Base-by-base conservation (phyloP, 2,329 filamentous ascomycete genomes). In the Diaporthe ilicicola region DNA sequence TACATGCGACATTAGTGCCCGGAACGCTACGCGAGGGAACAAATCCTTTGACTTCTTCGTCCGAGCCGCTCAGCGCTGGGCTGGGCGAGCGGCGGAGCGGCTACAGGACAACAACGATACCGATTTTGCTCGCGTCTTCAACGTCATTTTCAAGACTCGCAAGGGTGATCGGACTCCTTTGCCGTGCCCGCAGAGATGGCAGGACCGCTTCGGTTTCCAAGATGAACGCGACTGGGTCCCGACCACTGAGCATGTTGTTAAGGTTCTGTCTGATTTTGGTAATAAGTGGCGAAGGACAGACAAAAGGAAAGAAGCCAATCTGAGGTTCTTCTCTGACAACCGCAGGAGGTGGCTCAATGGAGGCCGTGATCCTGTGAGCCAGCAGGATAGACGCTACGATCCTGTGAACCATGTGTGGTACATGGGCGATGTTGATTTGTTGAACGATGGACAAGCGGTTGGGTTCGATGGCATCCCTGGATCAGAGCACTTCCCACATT, bases 111-210 rank as follows among this genome's bases (percentile, higher is more conserved):
- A n/a, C 27, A 34, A 9, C 29, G 69, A 71, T 24, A 48, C 54
- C 46, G 69, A 71, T 37, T 71, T 71, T 9, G 64, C 69, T 19
- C 64, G 69, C 4, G 69, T 71, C n/a, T 71, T 68, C 54, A 71
- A 71, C n/a, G 42, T 68, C 9, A 71, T 71, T 15, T 68, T 71
- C 34, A 71, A 71, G 37, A 48, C 69, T 10, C 64, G 34, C 6
- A 54, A 42, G 17, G n/a, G 19, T 46, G 61, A 71, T 39, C 9
- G 2, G 1, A 56, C 29, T 1, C 54, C n/a, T 34, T 22, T 68
- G 2, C 53, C 69, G 7, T 46, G 37, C 8, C 13, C 62, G 7
- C 22, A 34, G 7, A 61, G 34, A 3, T 71, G 69, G 69, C 64
- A 68, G 64, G 37, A 15, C 19, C 69, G 64, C n/a, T 34, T 37